Evolutionary conservation across 805 yeast genomes (phyloP).

Genomic region (Kodamaea kakaduensis): DNA sequence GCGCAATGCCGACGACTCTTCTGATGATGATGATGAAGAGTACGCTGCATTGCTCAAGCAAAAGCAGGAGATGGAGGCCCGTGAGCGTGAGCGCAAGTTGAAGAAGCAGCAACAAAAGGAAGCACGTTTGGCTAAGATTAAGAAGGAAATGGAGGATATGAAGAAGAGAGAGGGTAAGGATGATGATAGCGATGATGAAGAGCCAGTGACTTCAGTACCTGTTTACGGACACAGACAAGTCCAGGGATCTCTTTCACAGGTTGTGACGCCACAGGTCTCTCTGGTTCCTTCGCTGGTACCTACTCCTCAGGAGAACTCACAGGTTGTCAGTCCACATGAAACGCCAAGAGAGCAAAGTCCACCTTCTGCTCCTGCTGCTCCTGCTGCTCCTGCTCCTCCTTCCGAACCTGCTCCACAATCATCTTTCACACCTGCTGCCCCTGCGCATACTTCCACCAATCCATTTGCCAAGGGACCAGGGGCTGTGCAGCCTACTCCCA

Average conservation of each 20-base stretch:
- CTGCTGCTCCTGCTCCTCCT: neutral
- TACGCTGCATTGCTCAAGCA: conserved; percentile 47
- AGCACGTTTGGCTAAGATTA: conserved; percentile 53
- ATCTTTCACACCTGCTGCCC: conserved; percentile 5
- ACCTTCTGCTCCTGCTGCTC: conserved; percentile 6
- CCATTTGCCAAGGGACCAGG: conserved; percentile 44
- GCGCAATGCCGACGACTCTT: conserved; percentile 15
- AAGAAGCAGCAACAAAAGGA: conserved; percentile 58
- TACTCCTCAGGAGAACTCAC: conserved; percentile 7
- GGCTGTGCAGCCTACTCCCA: conserved; percentile 9
- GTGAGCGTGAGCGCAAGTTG: conserved; percentile 39
- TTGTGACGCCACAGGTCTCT: conserved; percentile 3
- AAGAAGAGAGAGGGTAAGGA: conserved; percentile 28
- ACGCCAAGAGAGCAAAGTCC: conserved; percentile 7
- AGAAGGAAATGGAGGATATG: conserved; percentile 55
- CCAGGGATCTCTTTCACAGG: too few relatives aligned
- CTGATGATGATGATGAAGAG: conserved; percentile 43
- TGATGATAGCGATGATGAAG: conserved; percentile 30
- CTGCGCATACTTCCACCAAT: conserved; percentile 33
- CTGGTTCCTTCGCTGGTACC: too few relatives aligned
- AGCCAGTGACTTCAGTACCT: conserved; percentile 20
- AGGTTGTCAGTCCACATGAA: conserved; percentile 6
- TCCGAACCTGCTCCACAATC: conserved; percentile 10
- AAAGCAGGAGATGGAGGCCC: conserved; percentile 41
- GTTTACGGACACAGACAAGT: conserved; percentile 17